Base-by-base conservation (phyloP, 768 basidiomycete genomes). In the Lentinus tigrinus region DNA sequence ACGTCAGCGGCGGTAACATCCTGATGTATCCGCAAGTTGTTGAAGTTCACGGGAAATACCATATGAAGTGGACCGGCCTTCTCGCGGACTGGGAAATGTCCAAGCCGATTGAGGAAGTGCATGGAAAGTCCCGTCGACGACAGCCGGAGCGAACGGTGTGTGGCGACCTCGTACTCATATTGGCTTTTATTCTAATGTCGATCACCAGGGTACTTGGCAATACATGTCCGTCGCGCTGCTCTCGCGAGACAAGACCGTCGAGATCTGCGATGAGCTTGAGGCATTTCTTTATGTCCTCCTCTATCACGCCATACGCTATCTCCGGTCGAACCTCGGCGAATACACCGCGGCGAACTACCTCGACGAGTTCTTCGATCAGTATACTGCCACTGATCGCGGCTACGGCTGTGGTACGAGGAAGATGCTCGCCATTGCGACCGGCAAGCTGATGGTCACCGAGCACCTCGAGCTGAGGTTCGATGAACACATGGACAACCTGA, bases 181-280 rank as follows among this genome's bases (percentile, higher is more conserved):
- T 38, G 10, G 24, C 28, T 7, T 19, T 31, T 17, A 38, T 16
- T 2, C 17, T 3, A 11, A 31, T 31, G 31, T 31, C 11, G 40
- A 9, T 19, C 31, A 5, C 6, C 24, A 65, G 63, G 60, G 63
- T 1, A 64, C 63, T 16, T 62, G 60, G 26, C 31, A 14, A 17
- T 31, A 9, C 9, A 44, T 44, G 43, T 19, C 43, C n/a, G 43
- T 44, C 19, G 17, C 43, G 10, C n/a, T 44, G 19, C 43, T 44
- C 6, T 11, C 10, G 10, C n/a, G 43, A 11, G 23, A 11, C 43
- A 44, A 44, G 23, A 27, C 10, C 8, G 51, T 59, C 31, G 46
- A 52, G 21, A 52, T 57, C 8, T 28, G 54, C 5, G 63, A 65
- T 21, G 63, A 65, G n/a, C 48, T 65, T 2, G 63, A 64, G 37